Percentiles rank a stretch among this genome's conserved stretches.
These are phyloP conservation scores for Beauveria varroae DNA, from an alignment of 2,329 filamentous ascomycete species.

Conservation along the genomic window DNA sequence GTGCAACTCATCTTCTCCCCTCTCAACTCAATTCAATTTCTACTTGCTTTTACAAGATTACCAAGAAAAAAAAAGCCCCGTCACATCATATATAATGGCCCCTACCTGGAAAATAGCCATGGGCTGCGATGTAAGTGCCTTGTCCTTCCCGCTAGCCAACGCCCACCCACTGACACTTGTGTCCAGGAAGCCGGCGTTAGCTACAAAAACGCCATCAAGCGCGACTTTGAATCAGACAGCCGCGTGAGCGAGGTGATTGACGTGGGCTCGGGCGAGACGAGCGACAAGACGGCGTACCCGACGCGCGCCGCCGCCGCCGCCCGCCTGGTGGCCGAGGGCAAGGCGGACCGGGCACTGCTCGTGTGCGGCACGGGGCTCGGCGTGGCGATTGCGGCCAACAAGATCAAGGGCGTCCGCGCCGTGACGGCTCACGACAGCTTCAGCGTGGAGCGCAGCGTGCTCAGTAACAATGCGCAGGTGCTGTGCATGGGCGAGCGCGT, in stretches of 20 bases:
- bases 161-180: slow-evolving; percentile 5
- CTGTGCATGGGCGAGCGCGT: slow-evolving; percentile 82
- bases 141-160: neutral
- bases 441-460: slow-evolving; percentile 69
- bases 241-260: slow-evolving; percentile 64
- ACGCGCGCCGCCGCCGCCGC: slow-evolving; percentile 70
- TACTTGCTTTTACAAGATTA: neutral
- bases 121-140: slow-evolving; percentile 44
- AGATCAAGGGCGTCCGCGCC: slow-evolving; percentile 75
- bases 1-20: neutral
- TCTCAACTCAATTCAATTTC: neutral
- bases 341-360: slow-evolving; percentile 68
- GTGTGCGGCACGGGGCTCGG: slow-evolving; percentile 85
- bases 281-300: slow-evolving; percentile 76
- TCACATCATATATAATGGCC: slow-evolving; percentile 27
- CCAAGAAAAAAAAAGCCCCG: too few species aligned
- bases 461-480: slow-evolving; percentile 83
- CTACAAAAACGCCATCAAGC: slow-evolving; percentile 74
- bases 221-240: slow-evolving; percentile 58
- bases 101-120: slow-evolving; percentile 46
- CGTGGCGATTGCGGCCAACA: slow-evolving; percentile 84
- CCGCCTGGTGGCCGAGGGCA: slow-evolving; percentile 50
- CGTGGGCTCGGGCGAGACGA: slow-evolving; percentile 58
- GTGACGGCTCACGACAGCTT: slow-evolving; percentile 86
- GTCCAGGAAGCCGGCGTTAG: slow-evolving; percentile 60